phyloP scores from a whole-genome alignment of 805 yeast genomes.

The Alloascoidea hylecoeti region DNA sequence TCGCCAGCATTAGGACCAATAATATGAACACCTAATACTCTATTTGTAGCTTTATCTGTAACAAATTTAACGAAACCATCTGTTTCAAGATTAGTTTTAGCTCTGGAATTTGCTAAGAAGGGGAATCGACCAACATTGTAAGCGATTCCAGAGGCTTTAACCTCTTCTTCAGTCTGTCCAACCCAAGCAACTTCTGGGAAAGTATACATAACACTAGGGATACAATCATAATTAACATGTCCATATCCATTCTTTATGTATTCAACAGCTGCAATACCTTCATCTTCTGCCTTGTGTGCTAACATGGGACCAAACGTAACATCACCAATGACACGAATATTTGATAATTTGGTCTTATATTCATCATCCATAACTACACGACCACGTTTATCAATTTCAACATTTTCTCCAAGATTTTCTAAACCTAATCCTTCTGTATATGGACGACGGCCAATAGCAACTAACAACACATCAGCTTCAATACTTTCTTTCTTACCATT shows the following conservation, averaged over 20 bases:
- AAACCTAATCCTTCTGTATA: constrained; percentile 81
- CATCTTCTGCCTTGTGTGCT: constrained; percentile 99
- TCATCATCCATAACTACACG: constrained; percentile 89
- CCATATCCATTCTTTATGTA: constrained; percentile 89
- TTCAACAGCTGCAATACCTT: constrained; percentile 98
- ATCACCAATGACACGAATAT: constrained; percentile 96
- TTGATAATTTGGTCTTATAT: constrained; percentile 82
- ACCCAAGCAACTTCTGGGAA: constrained; percentile 99
- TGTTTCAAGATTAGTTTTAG: constrained; percentile 93
- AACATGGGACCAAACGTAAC: constrained; percentile 98
- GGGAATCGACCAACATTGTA: constrained; percentile 97
- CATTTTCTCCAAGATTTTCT: constrained; percentile 75
- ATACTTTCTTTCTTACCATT: constrained; percentile 64
- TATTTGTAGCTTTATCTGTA: constrained; percentile 94
- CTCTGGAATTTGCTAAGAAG: constrained; percentile 97
- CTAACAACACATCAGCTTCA: constrained; percentile 87
- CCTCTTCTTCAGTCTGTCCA: constrained; percentile 90
- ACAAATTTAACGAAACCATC: constrained; percentile 95
- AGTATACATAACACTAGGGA: constrained; percentile 97
- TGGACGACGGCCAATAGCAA: constrained; percentile 98
- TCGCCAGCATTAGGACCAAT: constrained; percentile 99
- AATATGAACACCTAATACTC: constrained; percentile 92
- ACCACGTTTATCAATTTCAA: constrained; percentile 86
- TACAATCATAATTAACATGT: constrained; percentile 94
- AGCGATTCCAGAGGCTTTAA: constrained; percentile 82